Base-by-base conservation (phyloP, 1,284 basidiomycete species). In the Anthracocystis panici-leucophaei region DNA sequence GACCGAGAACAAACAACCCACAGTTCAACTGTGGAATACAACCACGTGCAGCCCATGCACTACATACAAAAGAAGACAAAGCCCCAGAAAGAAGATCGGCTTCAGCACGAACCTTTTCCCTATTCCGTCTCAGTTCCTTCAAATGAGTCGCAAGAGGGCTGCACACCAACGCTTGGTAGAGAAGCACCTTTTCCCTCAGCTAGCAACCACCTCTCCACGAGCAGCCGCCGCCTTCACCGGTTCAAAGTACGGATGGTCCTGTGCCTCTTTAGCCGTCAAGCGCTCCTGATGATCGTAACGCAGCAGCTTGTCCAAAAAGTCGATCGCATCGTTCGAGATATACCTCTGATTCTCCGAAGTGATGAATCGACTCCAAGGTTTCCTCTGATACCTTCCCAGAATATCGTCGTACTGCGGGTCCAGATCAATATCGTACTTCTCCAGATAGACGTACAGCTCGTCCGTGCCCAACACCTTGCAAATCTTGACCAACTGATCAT, bases 401-500 rank as follows among this genome's bases (percentile, higher is more conserved):
- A 85, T 84, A 5, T 84, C 82, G 60, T 85, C 84, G 65, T 85
- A 85, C 59, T 85, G 83, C 42, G 81, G 79, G 78, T 85, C 85
- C 48, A 86, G 75, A 64, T 86, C 92, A 64, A 98, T 97, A 83
- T 93, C 92, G 65, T 85, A 85, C 78, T 86, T 86, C 52, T 86
- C 86, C 48, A 87, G 74, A 62, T 87, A 87, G 54, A 91, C 89
- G 85, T 94, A 97, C 21, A 99, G 88, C 82, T 95, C 95, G 79
- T 98, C 96, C 6, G 96, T 98, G 21, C 96, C 96, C 57, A 99
- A 89, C 52, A 99, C 95, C 87, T 97, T 97, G 65, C 94, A 92
- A 76, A 99, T 99, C 88, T 97, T 98, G 82, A 98, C 96, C 53
- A 99, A 88, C 85, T 99, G 96, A 87, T 99, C 97, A 84, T 96